phyloP scores from a whole-genome alignment of 768 basidiomycete species.

The Boletus pseudopeckii region DNA sequence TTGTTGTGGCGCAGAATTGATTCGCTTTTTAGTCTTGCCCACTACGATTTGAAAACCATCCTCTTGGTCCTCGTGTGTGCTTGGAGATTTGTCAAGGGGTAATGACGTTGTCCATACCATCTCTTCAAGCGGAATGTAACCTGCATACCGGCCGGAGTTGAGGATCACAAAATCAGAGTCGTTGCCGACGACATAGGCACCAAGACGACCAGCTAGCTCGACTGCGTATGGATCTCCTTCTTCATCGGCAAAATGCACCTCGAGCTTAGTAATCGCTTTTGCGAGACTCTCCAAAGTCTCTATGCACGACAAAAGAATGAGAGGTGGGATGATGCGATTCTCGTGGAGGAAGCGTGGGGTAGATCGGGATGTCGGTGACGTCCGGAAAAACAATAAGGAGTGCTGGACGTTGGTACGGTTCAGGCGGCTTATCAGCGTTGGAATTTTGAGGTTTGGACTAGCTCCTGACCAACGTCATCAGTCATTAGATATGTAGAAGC shows the following conservation, averaged over 20 bases:
- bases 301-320: slow-evolving; percentile 56
- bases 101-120: slow-evolving; percentile 57
- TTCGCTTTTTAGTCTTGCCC: slow-evolving; percentile 50
- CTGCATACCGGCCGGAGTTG: slow-evolving; percentile 70
- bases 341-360: slow-evolving; percentile 68
- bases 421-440: slow-evolving; percentile 59
- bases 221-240: slow-evolving; percentile 85
- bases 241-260: slow-evolving; percentile 72
- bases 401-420: slow-evolving; percentile 56
- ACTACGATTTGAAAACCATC: slow-evolving; percentile 59
- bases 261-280: slow-evolving; percentile 35
- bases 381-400: slow-evolving; percentile 76
- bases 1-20: slow-evolving; percentile 27
- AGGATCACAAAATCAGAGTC: slow-evolving; percentile 84
- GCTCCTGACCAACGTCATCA: slow-evolving; percentile 46
- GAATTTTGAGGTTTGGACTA: slow-evolving; percentile 67
- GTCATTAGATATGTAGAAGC: slow-evolving; percentile 9
- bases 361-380: slow-evolving; percentile 61
- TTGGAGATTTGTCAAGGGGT: slow-evolving; percentile 22
- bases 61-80: slow-evolving; percentile 35
- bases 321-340: slow-evolving; percentile 71
- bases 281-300: slow-evolving; percentile 46
- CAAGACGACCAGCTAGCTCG: slow-evolving; percentile 69
- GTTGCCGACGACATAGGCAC: slow-evolving; percentile 70
- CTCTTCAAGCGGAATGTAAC: slow-evolving; percentile 74